These are phyloP conservation scores for Saccharum spontaneum DNA, from an alignment of 176 grass and related monocot species.

Conservation along the genomic window DNA sequence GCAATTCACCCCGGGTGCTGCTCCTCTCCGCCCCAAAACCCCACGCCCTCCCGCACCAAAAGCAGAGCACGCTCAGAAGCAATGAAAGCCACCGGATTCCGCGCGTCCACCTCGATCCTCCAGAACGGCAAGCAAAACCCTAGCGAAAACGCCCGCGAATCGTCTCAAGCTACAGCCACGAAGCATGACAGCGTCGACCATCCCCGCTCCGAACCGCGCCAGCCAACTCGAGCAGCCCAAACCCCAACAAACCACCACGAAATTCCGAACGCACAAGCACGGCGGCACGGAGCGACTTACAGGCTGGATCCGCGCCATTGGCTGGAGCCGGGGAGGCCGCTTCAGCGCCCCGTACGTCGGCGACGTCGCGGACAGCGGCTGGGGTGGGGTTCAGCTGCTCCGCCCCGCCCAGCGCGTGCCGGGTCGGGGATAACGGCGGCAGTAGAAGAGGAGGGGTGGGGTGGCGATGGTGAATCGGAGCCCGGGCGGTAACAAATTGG, in stretches of 20 bases:
- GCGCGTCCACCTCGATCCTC: not conserved
- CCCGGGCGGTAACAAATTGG: not conserved
- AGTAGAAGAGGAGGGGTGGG: not conserved
- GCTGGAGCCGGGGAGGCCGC: not conserved
- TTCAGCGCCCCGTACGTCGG: not conserved
- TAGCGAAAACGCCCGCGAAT: not conserved
- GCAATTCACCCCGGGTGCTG: not conserved
- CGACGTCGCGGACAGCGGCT: not conserved
- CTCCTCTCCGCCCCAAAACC: not conserved
- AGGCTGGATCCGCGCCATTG: constrained; percentile 35
- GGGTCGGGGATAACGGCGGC: not conserved
- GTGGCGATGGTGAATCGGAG: not conserved
- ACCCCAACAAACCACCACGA: not conserved
- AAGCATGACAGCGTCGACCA: not conserved
- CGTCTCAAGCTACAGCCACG: not conserved
- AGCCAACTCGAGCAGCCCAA: not conserved
- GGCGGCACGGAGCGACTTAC: constrained; percentile 15
- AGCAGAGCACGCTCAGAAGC: not conserved
- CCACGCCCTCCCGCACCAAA: not conserved
- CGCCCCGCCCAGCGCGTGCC: not conserved
- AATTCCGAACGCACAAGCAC: not conserved
- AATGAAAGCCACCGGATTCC: not conserved
- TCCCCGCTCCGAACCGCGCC: not conserved
- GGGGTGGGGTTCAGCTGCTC: not conserved
- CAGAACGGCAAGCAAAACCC: not conserved